A percentile compares a stretch with the other conserved stretches of the same genome.
Evolutionary conservation across 352 stramenopile species (phyloP).

Genomic region (Aphanomyces cochlioides): DNA sequence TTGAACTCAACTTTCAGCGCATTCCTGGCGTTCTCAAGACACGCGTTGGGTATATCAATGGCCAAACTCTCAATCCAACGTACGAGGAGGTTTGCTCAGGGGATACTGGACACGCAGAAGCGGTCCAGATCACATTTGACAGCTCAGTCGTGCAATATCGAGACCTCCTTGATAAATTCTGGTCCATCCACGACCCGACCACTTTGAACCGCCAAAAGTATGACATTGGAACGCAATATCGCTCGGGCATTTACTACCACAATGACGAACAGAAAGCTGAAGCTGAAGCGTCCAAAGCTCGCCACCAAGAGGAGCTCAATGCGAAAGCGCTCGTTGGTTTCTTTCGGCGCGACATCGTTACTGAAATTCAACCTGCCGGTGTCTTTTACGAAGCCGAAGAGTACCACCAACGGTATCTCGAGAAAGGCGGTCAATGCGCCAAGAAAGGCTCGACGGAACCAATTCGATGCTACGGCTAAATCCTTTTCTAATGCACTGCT

Average conservation of each 20-base stretch:
- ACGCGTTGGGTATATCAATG: constrained; percentile 82
- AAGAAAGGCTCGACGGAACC: constrained; percentile 86
- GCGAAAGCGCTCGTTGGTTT: neutral
- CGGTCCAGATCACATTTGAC: constrained; percentile 92
- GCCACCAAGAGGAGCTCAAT: too few species aligned
- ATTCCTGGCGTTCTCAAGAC: constrained; percentile 90
- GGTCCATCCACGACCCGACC: constrained; percentile 91
- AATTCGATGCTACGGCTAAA: constrained; percentile 91
- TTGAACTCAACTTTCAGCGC: constrained; percentile 95
- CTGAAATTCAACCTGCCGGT: constrained; percentile 81
- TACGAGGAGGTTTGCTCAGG: constrained; percentile 94
- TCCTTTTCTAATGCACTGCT: neutral
- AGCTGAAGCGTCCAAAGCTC: neutral
- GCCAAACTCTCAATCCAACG: constrained; percentile 79
- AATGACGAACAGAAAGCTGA: constrained; percentile 75
- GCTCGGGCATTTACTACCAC: constrained; percentile 94
- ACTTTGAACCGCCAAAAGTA: constrained; percentile 83
- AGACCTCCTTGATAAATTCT: constrained; percentile 71
- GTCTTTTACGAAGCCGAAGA: constrained; percentile 92
- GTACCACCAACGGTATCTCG: constrained; percentile 96
- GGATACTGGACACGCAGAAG: constrained; percentile 92
- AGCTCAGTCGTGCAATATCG: constrained; percentile 75
- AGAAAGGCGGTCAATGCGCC: constrained; percentile 91
- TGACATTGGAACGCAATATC: constrained; percentile 92
- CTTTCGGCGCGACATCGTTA: constrained; percentile 81